Evolutionary conservation across 257 asterid genomes (phyloP).

Genomic region (Solanum commersonii): DNA sequence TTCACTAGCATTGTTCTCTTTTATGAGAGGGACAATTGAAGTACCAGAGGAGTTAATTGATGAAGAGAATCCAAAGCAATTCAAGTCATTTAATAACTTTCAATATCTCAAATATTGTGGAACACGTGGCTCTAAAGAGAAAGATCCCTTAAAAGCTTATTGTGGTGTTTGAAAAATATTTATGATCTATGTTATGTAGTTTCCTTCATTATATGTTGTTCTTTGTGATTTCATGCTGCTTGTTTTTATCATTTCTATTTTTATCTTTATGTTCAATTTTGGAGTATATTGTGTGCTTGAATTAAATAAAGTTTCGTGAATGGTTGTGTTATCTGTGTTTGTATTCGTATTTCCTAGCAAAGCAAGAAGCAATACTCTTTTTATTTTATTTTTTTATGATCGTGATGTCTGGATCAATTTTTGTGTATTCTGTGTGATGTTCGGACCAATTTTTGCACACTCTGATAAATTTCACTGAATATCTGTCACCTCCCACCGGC

Average conservation of each 20-base stretch:
- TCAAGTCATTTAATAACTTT: constrained; percentile 20
- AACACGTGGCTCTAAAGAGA: constrained; percentile 1
- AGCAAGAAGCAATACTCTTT: neutral
- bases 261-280: neutral
- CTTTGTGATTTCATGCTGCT: neutral
- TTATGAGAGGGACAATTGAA: neutral
- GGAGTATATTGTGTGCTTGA: neutral
- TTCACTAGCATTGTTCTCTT: constrained; percentile 8
- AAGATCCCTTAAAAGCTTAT: neutral
- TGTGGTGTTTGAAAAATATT: neutral
- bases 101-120: neutral
- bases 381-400: too few species aligned
- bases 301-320: neutral
- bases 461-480: too few species aligned
- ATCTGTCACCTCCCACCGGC: neutral
- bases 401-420: neutral
- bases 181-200: neutral
- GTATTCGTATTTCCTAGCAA: neutral
- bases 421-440: too few species aligned
- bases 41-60: constrained; percentile 23
- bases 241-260: neutral
- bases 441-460: neutral
- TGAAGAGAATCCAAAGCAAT: constrained; percentile 12
- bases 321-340: neutral
- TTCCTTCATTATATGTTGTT: neutral